These are phyloP conservation scores for Dictyostelium firmibasis DNA, from an alignment of 78 protist genomes.

Conservation along the genomic window DNA sequence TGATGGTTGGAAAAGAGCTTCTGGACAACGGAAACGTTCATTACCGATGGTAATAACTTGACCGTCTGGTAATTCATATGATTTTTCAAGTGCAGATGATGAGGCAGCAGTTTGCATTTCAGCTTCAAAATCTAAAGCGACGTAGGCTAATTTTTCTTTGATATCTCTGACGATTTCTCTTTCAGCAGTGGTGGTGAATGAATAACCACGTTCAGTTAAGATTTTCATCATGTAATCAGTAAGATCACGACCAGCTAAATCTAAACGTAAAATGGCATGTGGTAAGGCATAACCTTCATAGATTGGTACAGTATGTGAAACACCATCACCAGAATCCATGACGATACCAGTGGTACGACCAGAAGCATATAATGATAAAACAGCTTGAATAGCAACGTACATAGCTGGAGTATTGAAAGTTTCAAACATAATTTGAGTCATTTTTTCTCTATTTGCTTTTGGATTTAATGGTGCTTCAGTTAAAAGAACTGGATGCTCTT, in stretches of 20 bases:
- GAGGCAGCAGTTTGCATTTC: background rate
- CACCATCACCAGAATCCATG: slow-evolving; percentile 91
- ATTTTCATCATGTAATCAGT: slow-evolving; percentile 88
- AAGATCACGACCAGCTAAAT: slow-evolving; percentile 88
- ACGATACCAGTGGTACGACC: slow-evolving; percentile 93
- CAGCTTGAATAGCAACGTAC: slow-evolving; percentile 78
- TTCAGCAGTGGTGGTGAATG: slow-evolving; percentile 54
- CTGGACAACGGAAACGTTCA: slow-evolving; percentile 88
- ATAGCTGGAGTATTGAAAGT: slow-evolving; percentile 77
- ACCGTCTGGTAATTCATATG: slow-evolving; percentile 82
- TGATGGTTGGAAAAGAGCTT: slow-evolving; percentile 92
- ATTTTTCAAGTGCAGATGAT: slow-evolving; percentile 10
- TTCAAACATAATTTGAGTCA: slow-evolving; percentile 94
- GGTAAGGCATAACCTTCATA: slow-evolving; percentile 86
- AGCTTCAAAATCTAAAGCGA: slow-evolving; percentile 58
- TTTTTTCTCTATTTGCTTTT: slow-evolving; percentile 88
- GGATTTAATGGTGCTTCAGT: slow-evolving; percentile 92
- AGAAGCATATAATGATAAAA: slow-evolving; percentile 87
- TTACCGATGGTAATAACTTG: slow-evolving; percentile 81
- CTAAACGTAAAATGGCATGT: slow-evolving; percentile 85
- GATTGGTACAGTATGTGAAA: slow-evolving; percentile 90
- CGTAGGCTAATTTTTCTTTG: slow-evolving; percentile 87
- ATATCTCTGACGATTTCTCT: slow-evolving; percentile 70
- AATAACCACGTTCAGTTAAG: slow-evolving; percentile 84
- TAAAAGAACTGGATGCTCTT: slow-evolving; percentile 89